Conservation (phyloP, 768 basidiomycete genomes). For the Hygrocybe coccinea region DNA sequence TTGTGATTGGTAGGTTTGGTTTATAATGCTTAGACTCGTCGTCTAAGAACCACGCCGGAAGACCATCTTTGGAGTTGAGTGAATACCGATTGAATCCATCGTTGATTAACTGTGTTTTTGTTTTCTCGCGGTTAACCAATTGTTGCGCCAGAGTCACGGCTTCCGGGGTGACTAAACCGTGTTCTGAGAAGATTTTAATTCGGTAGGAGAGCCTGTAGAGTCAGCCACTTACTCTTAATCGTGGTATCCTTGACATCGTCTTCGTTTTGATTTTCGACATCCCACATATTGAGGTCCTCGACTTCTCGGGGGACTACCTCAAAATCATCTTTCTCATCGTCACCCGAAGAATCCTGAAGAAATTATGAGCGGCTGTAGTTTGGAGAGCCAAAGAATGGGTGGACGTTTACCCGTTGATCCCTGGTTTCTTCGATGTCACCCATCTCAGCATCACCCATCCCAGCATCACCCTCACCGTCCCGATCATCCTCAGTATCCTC, state of each 20-base stretch:
- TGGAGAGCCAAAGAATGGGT: background rate
- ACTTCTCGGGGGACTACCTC: slow-evolving; percentile 67
- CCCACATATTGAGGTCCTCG: slow-evolving; percentile 69
- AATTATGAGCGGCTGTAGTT: background rate
- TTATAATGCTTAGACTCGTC: slow-evolving; percentile 93
- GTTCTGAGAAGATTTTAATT: slow-evolving; percentile 41
- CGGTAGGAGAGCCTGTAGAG: background rate
- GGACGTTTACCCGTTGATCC: slow-evolving; percentile 5
- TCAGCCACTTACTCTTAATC: slow-evolving; percentile 54
- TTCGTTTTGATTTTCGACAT: slow-evolving; percentile 71
- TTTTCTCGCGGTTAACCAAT: slow-evolving; percentile 85
- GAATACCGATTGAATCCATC: slow-evolving; percentile 95
- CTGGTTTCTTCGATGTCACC: slow-evolving; percentile 27
- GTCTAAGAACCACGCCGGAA: slow-evolving; percentile 96
- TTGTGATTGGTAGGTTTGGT: slow-evolving; percentile 92
- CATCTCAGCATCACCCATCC: slow-evolving; percentile 23
- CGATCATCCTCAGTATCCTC: slow-evolving; percentile 23
- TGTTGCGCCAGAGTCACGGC: slow-evolving; percentile 88
- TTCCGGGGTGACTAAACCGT: slow-evolving; percentile 81
- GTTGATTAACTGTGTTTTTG: slow-evolving; percentile 83
- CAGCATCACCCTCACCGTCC: slow-evolving; percentile 28
- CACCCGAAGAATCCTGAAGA: background rate
- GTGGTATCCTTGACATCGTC: slow-evolving; percentile 61
- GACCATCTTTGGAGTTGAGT: slow-evolving; percentile 82
- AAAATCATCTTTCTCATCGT: slow-evolving; percentile 47